These are phyloP conservation scores for Davidsoniella neocaledoniae DNA, from an alignment of 2,329 filamentous ascomycete genomes.

Conservation along the genomic window DNA sequence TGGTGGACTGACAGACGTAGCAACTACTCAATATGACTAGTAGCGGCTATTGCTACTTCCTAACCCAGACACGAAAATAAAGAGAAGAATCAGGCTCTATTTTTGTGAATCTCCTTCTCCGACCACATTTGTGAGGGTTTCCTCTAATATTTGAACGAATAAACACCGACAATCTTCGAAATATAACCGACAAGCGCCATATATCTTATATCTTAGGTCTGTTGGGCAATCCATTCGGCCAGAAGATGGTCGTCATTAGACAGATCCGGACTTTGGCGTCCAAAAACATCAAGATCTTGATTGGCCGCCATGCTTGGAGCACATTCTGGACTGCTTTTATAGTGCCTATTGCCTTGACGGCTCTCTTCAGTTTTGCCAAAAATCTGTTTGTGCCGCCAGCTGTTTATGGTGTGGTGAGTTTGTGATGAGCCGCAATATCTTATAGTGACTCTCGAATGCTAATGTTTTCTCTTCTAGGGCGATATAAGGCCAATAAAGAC, in stretches of 20 bases:
- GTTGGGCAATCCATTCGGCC: too few relatives aligned
- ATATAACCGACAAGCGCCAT: too few relatives aligned
- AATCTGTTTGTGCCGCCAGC: slow-evolving; percentile 72
- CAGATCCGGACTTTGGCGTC: slow-evolving; percentile 44
- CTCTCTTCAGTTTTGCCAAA: slow-evolving; percentile 53
- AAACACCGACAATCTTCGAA: too few relatives aligned
- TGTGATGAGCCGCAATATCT: not conserved
- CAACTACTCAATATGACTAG: too few relatives aligned
- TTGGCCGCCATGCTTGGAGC: slow-evolving; percentile 34
- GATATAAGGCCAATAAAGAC: slow-evolving; percentile 41
- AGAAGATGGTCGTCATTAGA: slow-evolving; percentile 14
- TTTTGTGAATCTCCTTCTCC: too few relatives aligned
- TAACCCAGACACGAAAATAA: too few relatives aligned
- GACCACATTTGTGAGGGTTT: too few relatives aligned
- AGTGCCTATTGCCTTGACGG: slow-evolving; percentile 39
- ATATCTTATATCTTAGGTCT: too few relatives aligned
- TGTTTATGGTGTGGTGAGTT: slow-evolving; percentile 44
- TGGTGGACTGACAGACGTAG: too few relatives aligned
- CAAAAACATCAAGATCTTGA: slow-evolving; percentile 45
- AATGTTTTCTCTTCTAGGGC: slow-evolving; percentile 22
- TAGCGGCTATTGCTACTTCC: too few relatives aligned
- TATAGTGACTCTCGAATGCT: not conserved
- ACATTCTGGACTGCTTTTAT: slow-evolving; percentile 41
- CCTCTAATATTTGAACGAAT: too few relatives aligned
- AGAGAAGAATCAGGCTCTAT: too few relatives aligned